These are phyloP conservation scores for Zea mays DNA, from an alignment of 176 grass and related monocot species.

Conservation along the genomic window Zm-B73-REFERENCE-NAM-5.0 NC_050100.1:12133001-12133500, in stretches of 20 bases:
- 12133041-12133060: slow-evolving; percentile 28
- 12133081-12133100: background rate
- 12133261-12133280: background rate
- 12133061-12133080: background rate
- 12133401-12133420: background rate
- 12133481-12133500: background rate
- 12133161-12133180: slow-evolving; percentile 38
- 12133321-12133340: background rate
- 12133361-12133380: background rate
- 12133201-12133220: slow-evolving; percentile 31
- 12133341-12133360: background rate
- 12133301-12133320: background rate
- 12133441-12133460: background rate
- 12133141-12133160: slow-evolving; percentile 24
- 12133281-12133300: background rate
- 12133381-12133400: slow-evolving; percentile 13
- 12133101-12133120: slow-evolving; percentile 31
- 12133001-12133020: slow-evolving; percentile 13
- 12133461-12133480: background rate
- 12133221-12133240: slow-evolving; percentile 16
- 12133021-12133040: background rate
- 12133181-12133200: slow-evolving; percentile 28
- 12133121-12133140: slow-evolving; percentile 48
- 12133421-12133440: slow-evolving; percentile 12
- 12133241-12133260: background rate